Evolutionary conservation across 805 yeast genomes (phyloP), one percentile per base, ranked within the genome.

Genomic region (Schizosaccharomyces octosporus): DNA sequence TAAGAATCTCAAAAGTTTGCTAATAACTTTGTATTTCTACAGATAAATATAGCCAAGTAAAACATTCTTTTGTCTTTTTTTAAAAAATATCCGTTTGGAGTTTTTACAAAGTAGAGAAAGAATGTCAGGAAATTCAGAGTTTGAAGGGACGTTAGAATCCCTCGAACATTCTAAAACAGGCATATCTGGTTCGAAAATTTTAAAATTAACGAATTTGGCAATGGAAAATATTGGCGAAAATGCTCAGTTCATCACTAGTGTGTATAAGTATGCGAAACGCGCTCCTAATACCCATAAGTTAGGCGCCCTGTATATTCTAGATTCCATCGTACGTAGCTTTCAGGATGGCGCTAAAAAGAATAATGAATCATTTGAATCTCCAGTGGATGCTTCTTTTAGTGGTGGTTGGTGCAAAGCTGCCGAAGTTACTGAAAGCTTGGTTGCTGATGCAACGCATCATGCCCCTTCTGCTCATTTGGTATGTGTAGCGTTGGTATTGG

Each of bases 291-390:
- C 89, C 59, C 94, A 90, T 73, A 93, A 89, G 74, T 78, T 93
- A 65, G 97, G 97, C 62, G 81, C 87, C 59, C 75, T 93, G 70
- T 93, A 93, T 71, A 89, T 88, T 64, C 81, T 90, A 64, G 98
- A 93, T 72, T 87, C 97, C 31, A 80, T 93, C 65, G 93, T 86
- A 62, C 81, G 97, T 72, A 88, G 84, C 31, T 86, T 79, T 69
- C 80, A 82, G 69, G 95, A 85, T 63, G 84, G 81, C 67, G 84
- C 89, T 62, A 78, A 78, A 65, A 79, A 81, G 65, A 64, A 73
- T 70, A 69, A 71, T 64, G 68, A 68, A 55, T 81, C 87, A 24
- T 63, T 63, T 17, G 81, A 79, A 51, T 95, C 94, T 21, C 78
- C 93, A 39, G 81, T 75, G 67, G 87, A 84, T 54, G 82, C 86